Evolutionary conservation across 305 asterid species (phyloP), one percentile per base, ranked within the genome.

Genomic region (Fraxinus sp.): DNA sequence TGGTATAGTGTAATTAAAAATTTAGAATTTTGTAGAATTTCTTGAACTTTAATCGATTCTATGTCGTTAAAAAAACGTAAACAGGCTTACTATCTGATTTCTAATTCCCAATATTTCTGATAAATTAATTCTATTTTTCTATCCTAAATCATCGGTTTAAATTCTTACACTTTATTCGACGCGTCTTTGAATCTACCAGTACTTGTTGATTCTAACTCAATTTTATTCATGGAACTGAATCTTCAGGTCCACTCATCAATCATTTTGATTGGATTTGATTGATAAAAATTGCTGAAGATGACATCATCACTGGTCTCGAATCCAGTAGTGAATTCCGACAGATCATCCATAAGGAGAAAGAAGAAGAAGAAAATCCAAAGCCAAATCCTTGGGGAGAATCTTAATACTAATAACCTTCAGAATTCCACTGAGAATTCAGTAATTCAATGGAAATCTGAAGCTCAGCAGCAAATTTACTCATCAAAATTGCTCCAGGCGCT

Each of bases 401-500:
- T 72, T 79, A 77, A 68, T 22, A 75, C 30, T n/a, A 64, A 20
- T 11, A 22, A 28, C 30, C 81, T 49, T 10, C 71, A 30, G 10
- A 71, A 32, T 71, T 71, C 43, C 83, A 79, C 77, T 24, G 83
- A 71, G 49, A 82, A 79, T n/a, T 11, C 86, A 0, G n/a, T 89
- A 4, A 83, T 87, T 13, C 89, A 90, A 82, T 96, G 99, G 99
- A 92, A 90, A 80, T 93, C 98, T 30, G 97, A 95, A 22, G 81
- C 91, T 13, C 98, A 92, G 86, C 95, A 96, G 70, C 97, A 92
- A 86, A 91, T 89, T 37, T 96, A 96, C 91, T 93, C 97, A 0
- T 92, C 98, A 0, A 93, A 91, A 81, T 92, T 96, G 22, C 95
- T 93, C 77, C 94, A 87, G 43, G 98, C 97, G 75, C 95, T 96